These are phyloP conservation scores for Astragalus membranaceus DNA, from an alignment of 306 rosid genomes.

Conservation along the genomic window DNA sequence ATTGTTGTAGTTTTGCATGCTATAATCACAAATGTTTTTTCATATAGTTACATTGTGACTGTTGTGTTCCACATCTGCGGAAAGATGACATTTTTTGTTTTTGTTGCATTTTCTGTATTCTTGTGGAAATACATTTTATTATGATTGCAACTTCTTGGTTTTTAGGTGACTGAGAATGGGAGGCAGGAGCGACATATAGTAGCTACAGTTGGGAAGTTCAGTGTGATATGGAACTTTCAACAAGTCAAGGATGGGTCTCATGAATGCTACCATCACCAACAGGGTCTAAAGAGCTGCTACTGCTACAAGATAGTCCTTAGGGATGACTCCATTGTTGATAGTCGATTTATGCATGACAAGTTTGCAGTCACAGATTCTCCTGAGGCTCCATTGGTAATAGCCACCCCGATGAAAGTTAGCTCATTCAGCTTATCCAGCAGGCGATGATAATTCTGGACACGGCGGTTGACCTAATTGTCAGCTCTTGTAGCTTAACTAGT, in stretches of 20 bases:
- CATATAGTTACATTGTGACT: background rate
- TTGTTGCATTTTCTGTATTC: background rate
- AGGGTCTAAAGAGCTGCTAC: conserved; percentile 94
- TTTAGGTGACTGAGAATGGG: conserved; percentile 89
- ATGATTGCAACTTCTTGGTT: conserved; percentile 1
- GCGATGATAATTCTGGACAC: conserved; percentile 36
- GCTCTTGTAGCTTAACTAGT: conserved; percentile 28
- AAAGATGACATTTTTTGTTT: background rate
- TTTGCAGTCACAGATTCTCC: conserved; percentile 90
- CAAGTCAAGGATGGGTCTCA: conserved; percentile 90
- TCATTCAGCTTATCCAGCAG: conserved; percentile 91
- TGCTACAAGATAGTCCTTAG: conserved; percentile 93
- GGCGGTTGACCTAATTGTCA: background rate
- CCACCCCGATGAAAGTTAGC: conserved; percentile 97
- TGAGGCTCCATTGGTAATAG: conserved; percentile 94
- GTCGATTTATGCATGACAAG: conserved; percentile 94
- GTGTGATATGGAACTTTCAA: conserved; percentile 97
- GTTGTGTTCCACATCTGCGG: background rate
- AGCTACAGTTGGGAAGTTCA: conserved; percentile 94
- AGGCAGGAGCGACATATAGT: conserved; percentile 97
- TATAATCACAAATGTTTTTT: background rate
- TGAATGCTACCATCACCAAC: conserved; percentile 82
- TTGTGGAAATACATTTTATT: background rate
- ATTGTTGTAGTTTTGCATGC: background rate
- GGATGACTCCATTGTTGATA: conserved; percentile 93